Conservation (phyloP, 192 early-diverging fungal species). For the Rhizophagus sp. region DNA sequence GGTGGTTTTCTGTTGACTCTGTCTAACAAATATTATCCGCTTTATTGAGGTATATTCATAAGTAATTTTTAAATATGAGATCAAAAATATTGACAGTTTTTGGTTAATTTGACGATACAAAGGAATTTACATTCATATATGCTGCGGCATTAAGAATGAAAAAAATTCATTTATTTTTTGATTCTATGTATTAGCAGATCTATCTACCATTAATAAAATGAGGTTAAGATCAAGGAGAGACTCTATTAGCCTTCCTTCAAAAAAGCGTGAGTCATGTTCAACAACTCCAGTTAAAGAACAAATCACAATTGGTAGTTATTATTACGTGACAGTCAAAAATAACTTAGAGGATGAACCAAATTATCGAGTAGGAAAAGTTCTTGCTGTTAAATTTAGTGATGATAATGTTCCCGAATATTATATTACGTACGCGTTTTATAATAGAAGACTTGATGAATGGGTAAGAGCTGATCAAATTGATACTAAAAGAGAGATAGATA, state of each 20-base stretch:
- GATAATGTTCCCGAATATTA: slow-evolving; percentile 67
- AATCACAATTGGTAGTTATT: background rate
- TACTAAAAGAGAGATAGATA: slow-evolving; percentile 61
- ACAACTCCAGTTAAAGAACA: background rate
- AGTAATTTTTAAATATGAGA: too few relatives aligned
- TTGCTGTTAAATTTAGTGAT: background rate
- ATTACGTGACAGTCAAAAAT: background rate
- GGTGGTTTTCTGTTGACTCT: too few relatives aligned
- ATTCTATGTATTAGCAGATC: background rate
- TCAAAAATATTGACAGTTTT: too few relatives aligned
- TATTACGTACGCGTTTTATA: slow-evolving; percentile 94
- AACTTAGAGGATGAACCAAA: background rate
- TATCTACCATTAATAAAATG: background rate
- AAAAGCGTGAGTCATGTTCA: background rate
- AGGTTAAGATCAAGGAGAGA: background rate
- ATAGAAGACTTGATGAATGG: slow-evolving; percentile 99
- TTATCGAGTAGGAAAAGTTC: background rate
- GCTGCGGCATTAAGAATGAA: too few relatives aligned
- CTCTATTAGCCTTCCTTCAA: background rate
- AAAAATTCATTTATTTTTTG: too few relatives aligned
- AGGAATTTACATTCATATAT: too few relatives aligned
- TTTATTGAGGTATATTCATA: too few relatives aligned
- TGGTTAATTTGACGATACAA: too few relatives aligned
- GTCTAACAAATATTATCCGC: too few relatives aligned
- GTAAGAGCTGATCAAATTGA: slow-evolving; percentile 65